Evolutionary conservation across 2,329 filamentous ascomycete genomes (phyloP).

Genomic region (Lachnellula occidentalis): DNA sequence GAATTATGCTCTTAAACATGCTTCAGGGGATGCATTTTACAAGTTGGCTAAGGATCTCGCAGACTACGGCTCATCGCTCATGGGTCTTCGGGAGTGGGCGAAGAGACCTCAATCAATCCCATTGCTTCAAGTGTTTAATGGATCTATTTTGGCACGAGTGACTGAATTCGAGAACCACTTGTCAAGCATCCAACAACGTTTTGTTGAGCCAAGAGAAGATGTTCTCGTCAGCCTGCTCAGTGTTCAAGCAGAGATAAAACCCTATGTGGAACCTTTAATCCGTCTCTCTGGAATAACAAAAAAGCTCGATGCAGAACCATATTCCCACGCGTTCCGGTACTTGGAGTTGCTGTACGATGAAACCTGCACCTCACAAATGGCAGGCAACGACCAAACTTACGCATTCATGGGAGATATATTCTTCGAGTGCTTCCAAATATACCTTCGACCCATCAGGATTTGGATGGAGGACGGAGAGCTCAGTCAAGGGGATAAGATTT

Average conservation of each 20-base stretch:
- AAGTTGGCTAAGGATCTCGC: conserved; percentile 41
- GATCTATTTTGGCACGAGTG: conserved; percentile 39
- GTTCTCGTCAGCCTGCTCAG: conserved; percentile 61
- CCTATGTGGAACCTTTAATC: conserved; percentile 49
- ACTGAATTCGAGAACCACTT: conserved; percentile 52
- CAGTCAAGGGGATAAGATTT: conserved; percentile 57
- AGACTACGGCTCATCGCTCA: conserved; percentile 42
- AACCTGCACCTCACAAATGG: conserved; percentile 63
- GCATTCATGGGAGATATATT: conserved; percentile 63
- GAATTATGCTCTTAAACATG: conserved; percentile 33
- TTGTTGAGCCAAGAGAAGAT: conserved; percentile 48
- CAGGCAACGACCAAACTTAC: conserved; percentile 58
- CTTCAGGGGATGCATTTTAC: conserved; percentile 29
- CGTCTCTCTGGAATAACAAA: conserved; percentile 57
- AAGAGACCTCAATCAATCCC: conserved; percentile 27
- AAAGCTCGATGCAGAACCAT: conserved; percentile 42
- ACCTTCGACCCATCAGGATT: conserved; percentile 68
- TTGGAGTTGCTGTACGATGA: conserved; percentile 73
- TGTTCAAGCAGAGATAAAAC: conserved; percentile 52
- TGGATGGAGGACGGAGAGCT: conserved; percentile 84
- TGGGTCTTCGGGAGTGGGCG: conserved; percentile 44
- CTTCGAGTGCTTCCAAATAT: conserved; percentile 75
- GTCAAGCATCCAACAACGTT: conserved; percentile 53
- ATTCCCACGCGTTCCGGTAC: conserved; percentile 55
- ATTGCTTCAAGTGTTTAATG: conserved; percentile 29